These are phyloP conservation scores for Calycina herbarum DNA, from an alignment of 2,329 filamentous ascomycete genomes.

Conservation along the genomic window DNA sequence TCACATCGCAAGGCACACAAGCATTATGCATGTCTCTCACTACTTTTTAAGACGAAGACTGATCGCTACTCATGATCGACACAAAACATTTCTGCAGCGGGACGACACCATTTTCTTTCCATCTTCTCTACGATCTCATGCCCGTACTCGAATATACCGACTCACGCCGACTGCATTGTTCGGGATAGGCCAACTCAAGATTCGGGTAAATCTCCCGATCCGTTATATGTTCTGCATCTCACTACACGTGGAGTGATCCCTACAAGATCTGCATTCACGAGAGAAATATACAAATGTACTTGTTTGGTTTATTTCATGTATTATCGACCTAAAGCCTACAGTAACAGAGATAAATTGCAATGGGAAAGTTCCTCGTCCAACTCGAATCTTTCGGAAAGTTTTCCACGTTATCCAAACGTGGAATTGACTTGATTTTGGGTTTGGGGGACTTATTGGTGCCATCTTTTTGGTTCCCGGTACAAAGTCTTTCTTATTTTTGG, in stretches of 20 bases:
- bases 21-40: too few relatives aligned
- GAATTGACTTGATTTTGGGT: background rate
- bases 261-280: background rate
- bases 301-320: background rate
- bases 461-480: background rate
- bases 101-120: background rate
- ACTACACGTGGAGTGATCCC: background rate
- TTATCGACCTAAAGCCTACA: background rate
- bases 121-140: background rate
- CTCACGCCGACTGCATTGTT: background rate
- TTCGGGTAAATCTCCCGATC: constrained; percentile 1
- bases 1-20: too few relatives aligned
- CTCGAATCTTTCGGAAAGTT: background rate
- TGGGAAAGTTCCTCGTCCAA: background rate
- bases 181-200: background rate
- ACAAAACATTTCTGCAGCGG: background rate
- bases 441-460: background rate
- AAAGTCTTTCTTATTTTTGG: background rate
- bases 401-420: background rate
- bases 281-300: background rate
- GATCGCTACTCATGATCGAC: background rate
- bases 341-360: background rate
- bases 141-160: background rate
- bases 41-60: background rate
- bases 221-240: background rate